Conservation (phyloP, 805 yeast species). For the Cyberlindnera misumaiensis region DNA sequence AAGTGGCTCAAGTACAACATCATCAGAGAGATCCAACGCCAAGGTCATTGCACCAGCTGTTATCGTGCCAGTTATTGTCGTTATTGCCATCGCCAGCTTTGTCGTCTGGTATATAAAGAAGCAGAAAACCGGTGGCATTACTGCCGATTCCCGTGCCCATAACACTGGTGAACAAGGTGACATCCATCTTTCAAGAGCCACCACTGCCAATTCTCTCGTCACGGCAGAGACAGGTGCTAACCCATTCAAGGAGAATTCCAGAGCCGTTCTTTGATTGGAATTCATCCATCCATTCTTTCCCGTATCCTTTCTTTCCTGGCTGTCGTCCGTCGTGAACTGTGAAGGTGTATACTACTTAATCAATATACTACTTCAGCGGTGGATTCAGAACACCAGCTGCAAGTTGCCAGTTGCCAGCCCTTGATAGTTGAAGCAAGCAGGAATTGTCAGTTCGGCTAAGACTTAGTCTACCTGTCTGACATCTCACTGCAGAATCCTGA, state of each 20-base stretch:
- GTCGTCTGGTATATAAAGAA: constrained; percentile 28
- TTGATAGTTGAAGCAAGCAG: too few relatives aligned
- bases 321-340: too few relatives aligned
- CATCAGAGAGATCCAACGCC: constrained; percentile 16
- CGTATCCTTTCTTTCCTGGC: too few relatives aligned
- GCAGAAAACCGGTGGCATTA: constrained; percentile 10
- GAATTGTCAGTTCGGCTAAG: too few relatives aligned
- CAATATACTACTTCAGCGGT: too few relatives aligned
- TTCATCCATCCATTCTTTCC: too few relatives aligned
- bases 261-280: constrained; percentile 19
- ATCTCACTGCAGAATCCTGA: too few relatives aligned
- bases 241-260: constrained; percentile 24
- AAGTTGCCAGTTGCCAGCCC: too few relatives aligned
- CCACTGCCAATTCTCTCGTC: constrained; percentile 16
- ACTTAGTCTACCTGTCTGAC: too few relatives aligned
- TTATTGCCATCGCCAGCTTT: constrained; percentile 23
- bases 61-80: constrained; percentile 34
- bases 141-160: constrained; percentile 2
- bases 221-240: constrained; percentile 21
- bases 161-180: constrained; percentile 8
- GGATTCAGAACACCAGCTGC: too few relatives aligned
- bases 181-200: constrained; percentile 21
- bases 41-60: constrained; percentile 36
- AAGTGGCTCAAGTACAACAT: constrained; percentile 12
- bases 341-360: too few relatives aligned